Base-by-base conservation (phyloP, 2,329 filamentous ascomycete genomes). In the Scytalidium lignicola region DNA sequence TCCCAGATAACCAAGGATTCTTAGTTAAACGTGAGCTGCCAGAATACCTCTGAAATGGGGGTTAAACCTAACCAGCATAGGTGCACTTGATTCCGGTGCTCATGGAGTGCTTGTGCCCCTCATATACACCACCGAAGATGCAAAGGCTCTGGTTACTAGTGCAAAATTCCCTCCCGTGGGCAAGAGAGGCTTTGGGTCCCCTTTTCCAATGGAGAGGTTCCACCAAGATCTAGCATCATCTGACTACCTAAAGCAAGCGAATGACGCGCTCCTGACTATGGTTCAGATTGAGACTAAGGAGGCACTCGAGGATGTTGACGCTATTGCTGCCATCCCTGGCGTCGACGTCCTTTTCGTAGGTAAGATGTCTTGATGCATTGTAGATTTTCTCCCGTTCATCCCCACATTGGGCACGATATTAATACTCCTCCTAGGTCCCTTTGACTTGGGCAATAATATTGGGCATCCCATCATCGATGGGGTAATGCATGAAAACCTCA, bases 221-320 rank as follows among this genome's bases (percentile, higher is more conserved):
- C 61, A 64, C 32, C 69, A 73, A 1, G 61, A 67, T 7, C 69
- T 76, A n/a, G 72, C 67, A 10, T 72, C 75, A 52, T 74, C 74
- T 12, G 75, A 79, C 51, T 82, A 82, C 54, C 71, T 81, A 45
- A 72, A 78, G 56, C 71, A 78, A 47, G 78, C 78, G 43, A 81
- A 82, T 58, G 70, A 73, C 8, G 72, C 73, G 23, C 70, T 86
- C 19, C 62, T 86, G 50, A 83, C 79, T 15, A 82, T 85, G 67
- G 79, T 85, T 10, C 83, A 86, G 63, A 85, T 86, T 46, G 83
- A 86, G 67, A 85, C 83, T 0, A 69, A 71, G 52, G 81, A 84
- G 61, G 82, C 82, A 1, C 67, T 86, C 13, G 75, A 80, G 1
- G 66, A 67, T 12, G 74, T 85, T 1, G 80, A 85, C 28, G 78